These are phyloP conservation scores for Solanum virginianum DNA, from an alignment of 257 asterid genomes.

Conservation along the genomic window DNA sequence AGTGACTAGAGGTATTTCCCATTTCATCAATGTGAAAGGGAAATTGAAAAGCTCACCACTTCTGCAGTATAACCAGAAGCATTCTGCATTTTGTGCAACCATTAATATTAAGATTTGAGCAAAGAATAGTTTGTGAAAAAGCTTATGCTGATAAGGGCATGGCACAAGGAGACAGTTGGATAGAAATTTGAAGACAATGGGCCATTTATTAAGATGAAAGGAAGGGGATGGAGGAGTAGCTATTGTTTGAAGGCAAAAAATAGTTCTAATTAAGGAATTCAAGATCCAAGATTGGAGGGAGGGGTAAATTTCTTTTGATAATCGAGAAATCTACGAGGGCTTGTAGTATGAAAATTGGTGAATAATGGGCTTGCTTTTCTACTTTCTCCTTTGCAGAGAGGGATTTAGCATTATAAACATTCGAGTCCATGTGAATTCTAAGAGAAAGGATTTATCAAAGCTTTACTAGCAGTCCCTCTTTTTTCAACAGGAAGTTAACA, in stretches of 20 bases:
- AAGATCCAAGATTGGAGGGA: background rate
- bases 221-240: background rate
- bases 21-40: background rate
- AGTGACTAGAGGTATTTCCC: background rate
- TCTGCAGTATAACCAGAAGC: background rate
- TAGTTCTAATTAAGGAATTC: background rate
- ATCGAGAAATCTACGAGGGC: background rate
- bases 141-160: background rate
- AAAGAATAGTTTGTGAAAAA: background rate
- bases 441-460: background rate
- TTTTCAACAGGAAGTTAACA: background rate
- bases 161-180: background rate
- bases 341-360: background rate
- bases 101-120: background rate
- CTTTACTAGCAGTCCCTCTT: background rate
- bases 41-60: background rate
- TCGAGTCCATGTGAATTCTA: background rate
- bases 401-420: background rate
- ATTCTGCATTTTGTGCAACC: background rate
- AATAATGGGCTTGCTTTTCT: background rate
- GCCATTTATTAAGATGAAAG: background rate
- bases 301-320: background rate
- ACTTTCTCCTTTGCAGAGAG: background rate
- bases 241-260: background rate
- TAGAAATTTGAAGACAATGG: background rate